Percentiles rank a stretch among this genome's conserved stretches.
phyloP scores from a whole-genome alignment of 352 stramenopile species.

The Globisporangium nodosum region DNA sequence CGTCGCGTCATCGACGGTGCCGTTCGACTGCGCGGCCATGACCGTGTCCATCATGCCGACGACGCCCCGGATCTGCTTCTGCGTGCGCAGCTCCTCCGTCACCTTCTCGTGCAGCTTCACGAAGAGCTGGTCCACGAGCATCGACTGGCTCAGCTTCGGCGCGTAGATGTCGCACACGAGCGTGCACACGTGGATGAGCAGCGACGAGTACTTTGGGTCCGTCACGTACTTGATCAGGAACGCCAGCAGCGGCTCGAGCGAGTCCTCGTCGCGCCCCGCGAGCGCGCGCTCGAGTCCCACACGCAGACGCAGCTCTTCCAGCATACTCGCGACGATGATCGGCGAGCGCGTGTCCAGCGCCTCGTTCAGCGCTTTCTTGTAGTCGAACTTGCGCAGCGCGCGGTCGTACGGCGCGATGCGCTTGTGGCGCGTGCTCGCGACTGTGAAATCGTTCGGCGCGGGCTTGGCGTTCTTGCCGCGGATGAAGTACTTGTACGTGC shows the following conservation, averaged over 20 bases:
- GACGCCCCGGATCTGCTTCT: slow-evolving; percentile 81
- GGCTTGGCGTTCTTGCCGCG: slow-evolving; percentile 84
- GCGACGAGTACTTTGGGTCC: slow-evolving; percentile 89
- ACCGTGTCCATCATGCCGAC: slow-evolving; percentile 89
- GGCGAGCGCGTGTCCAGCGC: slow-evolving; percentile 89
- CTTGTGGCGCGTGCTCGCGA: slow-evolving; percentile 79
- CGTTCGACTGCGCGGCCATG: slow-evolving; percentile 80
- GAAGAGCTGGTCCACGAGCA: slow-evolving; percentile 93
- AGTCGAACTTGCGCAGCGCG: slow-evolving; percentile 93
- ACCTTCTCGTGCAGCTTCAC: slow-evolving; percentile 88
- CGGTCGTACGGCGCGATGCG: slow-evolving; percentile 92
- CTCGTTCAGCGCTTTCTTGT: slow-evolving; percentile 94
- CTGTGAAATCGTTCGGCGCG: slow-evolving; percentile 64
- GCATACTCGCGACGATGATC: slow-evolving; percentile 89
- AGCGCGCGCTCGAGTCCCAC: slow-evolving; percentile 89
- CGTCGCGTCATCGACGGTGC: slow-evolving; percentile 26
- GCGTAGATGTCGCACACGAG: slow-evolving; percentile 93
- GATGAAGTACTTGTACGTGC: slow-evolving; percentile 89
- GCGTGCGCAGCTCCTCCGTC: slow-evolving; percentile 75
- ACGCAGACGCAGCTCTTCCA: slow-evolving; percentile 93
- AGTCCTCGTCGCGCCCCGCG: slow-evolving; percentile 90
- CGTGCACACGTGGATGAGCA: slow-evolving; percentile 91
- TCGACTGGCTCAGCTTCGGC: slow-evolving; percentile 86
- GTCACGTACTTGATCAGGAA: slow-evolving; percentile 95
- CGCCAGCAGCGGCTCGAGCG: slow-evolving; percentile 91